phyloP scores from a whole-genome alignment of 306 rosid genomes.

The Spatholobus suberectus region DNA sequence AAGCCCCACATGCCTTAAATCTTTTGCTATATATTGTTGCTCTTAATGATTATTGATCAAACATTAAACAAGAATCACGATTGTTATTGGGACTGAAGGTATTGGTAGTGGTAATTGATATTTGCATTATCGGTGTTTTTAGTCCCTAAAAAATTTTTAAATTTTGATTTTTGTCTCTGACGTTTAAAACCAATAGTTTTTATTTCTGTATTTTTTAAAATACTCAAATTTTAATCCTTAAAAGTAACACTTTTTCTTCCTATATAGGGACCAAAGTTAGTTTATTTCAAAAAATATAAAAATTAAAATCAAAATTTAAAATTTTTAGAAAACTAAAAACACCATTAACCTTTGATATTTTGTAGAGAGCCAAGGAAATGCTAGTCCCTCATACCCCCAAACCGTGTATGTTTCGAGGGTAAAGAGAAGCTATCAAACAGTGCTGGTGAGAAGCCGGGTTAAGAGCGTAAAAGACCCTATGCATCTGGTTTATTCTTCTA shows the following conservation, averaged over 20 bases:
- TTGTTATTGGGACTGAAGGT: background rate
- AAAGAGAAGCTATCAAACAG: background rate
- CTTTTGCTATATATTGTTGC: background rate
- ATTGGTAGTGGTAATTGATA: background rate
- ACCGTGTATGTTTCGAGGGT: background rate
- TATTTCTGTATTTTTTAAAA: too few species aligned
- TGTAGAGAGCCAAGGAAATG: background rate
- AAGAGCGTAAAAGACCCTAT: background rate
- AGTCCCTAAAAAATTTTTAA: too few species aligned
- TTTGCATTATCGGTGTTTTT: too few species aligned
- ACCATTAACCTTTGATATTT: too few species aligned
- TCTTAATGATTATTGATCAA: background rate
- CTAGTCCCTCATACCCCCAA: background rate
- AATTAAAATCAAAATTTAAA: too few species aligned
- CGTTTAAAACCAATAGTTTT: too few species aligned
- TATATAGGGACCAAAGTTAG: too few species aligned
- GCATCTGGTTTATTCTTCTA: conserved; percentile 8
- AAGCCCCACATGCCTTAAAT: background rate
- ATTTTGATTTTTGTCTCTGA: too few species aligned
- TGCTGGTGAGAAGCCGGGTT: background rate
- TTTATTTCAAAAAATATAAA: too few species aligned
- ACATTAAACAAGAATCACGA: background rate
- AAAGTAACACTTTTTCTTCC: too few species aligned
- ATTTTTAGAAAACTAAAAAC: too few species aligned
- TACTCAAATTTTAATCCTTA: too few species aligned